phyloP scores from a whole-genome alignment of 2,329 filamentous ascomycete genomes.

The Fusarium sp. region DNA sequence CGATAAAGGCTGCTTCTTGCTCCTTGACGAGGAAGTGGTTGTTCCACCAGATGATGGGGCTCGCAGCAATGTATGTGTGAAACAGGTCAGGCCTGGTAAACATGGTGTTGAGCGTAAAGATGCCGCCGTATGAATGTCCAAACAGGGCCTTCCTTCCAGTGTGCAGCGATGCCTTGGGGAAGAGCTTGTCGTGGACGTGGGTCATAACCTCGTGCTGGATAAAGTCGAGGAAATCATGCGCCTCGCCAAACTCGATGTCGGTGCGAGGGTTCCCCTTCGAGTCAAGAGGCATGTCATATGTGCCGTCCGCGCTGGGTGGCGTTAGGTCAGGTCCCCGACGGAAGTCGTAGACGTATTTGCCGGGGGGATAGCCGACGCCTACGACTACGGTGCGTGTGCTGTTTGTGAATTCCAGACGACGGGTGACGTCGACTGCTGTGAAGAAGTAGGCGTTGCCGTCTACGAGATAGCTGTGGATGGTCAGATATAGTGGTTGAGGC shows the following conservation, averaged over 20 bases:
- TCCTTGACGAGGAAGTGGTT: slow-evolving; percentile 52
- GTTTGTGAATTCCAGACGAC: slow-evolving; percentile 42
- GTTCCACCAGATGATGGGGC: slow-evolving; percentile 62
- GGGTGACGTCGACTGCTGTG: slow-evolving; percentile 47
- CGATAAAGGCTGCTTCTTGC: slow-evolving; percentile 44
- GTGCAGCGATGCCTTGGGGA: slow-evolving; percentile 45
- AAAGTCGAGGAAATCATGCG: slow-evolving; percentile 57
- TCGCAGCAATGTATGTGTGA: slow-evolving; percentile 57
- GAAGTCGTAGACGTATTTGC: slow-evolving; percentile 44
- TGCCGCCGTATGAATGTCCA: slow-evolving; percentile 62
- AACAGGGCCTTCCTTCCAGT: slow-evolving; percentile 57
- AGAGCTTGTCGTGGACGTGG: slow-evolving; percentile 43
- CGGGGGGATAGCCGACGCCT: slow-evolving; percentile 48
- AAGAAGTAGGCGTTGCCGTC: slow-evolving; percentile 52
- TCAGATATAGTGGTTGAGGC: not conserved
- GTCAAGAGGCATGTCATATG: slow-evolving; percentile 42
- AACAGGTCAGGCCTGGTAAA: slow-evolving; percentile 56
- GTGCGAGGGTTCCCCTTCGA: slow-evolving; percentile 40
- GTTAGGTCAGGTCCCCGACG: slow-evolving; percentile 48
- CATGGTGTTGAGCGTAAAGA: slow-evolving; percentile 59
- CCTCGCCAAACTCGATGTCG: slow-evolving; percentile 53
- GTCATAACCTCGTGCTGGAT: slow-evolving; percentile 55
- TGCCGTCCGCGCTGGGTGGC: slow-evolving; percentile 36
- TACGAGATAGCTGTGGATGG: slow-evolving; percentile 45
- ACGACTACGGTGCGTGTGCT: slow-evolving; percentile 46